Evolutionary conservation across 2,329 filamentous ascomycete genomes (phyloP).

Genomic region (Cordyceps cicadae): DNA sequence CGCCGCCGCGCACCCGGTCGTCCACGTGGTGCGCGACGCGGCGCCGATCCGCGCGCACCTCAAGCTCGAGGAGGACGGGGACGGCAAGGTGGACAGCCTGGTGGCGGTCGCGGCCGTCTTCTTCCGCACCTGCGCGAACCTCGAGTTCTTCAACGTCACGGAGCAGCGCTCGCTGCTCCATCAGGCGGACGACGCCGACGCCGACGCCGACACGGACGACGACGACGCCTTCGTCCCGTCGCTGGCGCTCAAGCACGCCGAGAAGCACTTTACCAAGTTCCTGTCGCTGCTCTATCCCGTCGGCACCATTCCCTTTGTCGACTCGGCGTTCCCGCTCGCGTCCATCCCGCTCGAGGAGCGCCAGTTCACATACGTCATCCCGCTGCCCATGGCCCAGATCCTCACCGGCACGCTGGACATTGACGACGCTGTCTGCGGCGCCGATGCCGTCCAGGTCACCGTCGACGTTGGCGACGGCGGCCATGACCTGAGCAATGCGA

Average conservation of each 20-base stretch:
- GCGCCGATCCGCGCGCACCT: conserved; percentile 57
- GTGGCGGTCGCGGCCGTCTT: conserved; percentile 49
- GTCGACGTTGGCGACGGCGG: background rate
- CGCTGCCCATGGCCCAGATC: conserved; percentile 51
- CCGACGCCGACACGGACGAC: conserved; percentile 17
- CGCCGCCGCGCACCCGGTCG: conserved; percentile 56
- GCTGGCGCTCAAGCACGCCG: conserved; percentile 58
- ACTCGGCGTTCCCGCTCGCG: conserved; percentile 58
- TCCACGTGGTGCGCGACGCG: conserved; percentile 60
- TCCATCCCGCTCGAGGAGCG: conserved; percentile 51
- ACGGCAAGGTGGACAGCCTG: conserved; percentile 48
- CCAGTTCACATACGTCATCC: conserved; percentile 59
- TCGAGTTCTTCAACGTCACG: conserved; percentile 69
- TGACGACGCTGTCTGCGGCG: conserved; percentile 9
- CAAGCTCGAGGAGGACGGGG: conserved; percentile 44
- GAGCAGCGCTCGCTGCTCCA: conserved; percentile 39
- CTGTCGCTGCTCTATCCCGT: conserved; percentile 51
- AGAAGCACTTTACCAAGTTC: conserved; percentile 63
- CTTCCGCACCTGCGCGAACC: conserved; percentile 59
- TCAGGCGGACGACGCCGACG: conserved; percentile 13
- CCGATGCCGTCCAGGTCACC: conserved; percentile 2
- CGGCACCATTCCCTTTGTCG: conserved; percentile 47
- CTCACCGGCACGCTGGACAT: conserved; percentile 42
- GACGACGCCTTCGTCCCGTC: conserved; percentile 46
- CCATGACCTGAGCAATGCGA: background rate